These are phyloP conservation scores for Plasmodium malariae DNA, from an alignment of 169 alveolate species.

Conservation along the genomic window DNA sequence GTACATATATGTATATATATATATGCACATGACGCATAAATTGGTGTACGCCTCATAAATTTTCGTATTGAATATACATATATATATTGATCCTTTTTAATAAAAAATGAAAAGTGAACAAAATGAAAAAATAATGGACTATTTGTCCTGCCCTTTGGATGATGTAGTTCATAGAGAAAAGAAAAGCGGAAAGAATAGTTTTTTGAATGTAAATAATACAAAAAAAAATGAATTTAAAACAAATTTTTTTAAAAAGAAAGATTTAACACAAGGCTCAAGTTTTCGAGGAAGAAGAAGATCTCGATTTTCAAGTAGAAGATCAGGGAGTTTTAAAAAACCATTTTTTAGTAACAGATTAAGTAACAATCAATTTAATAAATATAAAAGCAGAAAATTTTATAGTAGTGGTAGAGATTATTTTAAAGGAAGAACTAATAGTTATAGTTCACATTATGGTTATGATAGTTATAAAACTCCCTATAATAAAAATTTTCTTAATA, in stretches of 20 bases:
- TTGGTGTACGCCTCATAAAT: not conserved
- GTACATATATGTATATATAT: not conserved
- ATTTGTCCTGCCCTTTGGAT: constrained; percentile 66
- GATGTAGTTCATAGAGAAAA: constrained; percentile 72
- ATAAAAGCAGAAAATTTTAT: constrained; percentile 24
- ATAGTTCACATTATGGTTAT: constrained; percentile 36
- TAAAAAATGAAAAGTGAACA: constrained; percentile 62
- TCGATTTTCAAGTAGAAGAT: constrained; percentile 35
- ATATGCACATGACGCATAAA: too few species aligned
- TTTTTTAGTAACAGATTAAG: constrained; percentile 51
- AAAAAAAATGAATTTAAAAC: constrained; percentile 44
- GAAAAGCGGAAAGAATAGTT: constrained; percentile 56
- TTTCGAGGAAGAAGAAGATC: constrained; percentile 55
- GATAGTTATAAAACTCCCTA: constrained; percentile 40
- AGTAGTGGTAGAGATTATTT: constrained; percentile 30
- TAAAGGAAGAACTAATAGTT: constrained; percentile 16
- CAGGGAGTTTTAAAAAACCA: constrained; percentile 69
- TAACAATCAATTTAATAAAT: constrained; percentile 24
- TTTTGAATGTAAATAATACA: constrained; percentile 21
- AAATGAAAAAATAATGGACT: constrained; percentile 75
- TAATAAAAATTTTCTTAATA: constrained; percentile 43
- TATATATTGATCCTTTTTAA: not conserved
- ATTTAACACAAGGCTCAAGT: constrained; percentile 42
- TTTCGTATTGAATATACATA: not conserved
- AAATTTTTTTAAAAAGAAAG: constrained; percentile 42